These are phyloP conservation scores for Pichia sp. DNA, from an alignment of 1,139 yeast species.

Conservation along the genomic window DNA sequence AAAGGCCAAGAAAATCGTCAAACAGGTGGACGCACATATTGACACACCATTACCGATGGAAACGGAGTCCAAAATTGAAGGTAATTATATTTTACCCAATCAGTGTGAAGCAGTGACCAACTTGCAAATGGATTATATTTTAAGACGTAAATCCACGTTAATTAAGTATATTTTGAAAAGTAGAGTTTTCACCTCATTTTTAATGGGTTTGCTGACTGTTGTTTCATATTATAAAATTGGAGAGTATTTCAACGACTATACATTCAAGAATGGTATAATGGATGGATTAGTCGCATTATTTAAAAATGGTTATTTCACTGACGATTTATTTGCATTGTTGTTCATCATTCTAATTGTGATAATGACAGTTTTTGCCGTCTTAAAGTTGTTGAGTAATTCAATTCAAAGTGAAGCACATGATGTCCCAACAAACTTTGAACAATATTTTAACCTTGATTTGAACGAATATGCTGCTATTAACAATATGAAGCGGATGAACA, in stretches of 20 bases:
- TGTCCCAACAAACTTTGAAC: slow-evolving; percentile 40
- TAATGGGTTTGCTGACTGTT: slow-evolving; percentile 8
- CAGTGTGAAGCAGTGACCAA: slow-evolving; percentile 54
- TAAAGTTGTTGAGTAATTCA: slow-evolving; percentile 32
- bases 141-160: slow-evolving; percentile 49
- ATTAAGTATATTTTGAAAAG: slow-evolving; percentile 46
- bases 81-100: slow-evolving; percentile 45
- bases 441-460: slow-evolving; percentile 51
- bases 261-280: slow-evolving; percentile 10
- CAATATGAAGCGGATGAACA: slow-evolving; percentile 22
- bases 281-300: slow-evolving; percentile 26
- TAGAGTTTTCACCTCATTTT: slow-evolving; percentile 30
- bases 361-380: slow-evolving; percentile 25
- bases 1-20: slow-evolving; percentile 2
- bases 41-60: slow-evolving; percentile 42
- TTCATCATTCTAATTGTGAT: slow-evolving; percentile 23
- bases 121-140: slow-evolving; percentile 56
- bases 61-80: slow-evolving; percentile 44
- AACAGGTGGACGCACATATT: slow-evolving; percentile 10
- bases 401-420: slow-evolving; percentile 43
- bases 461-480: slow-evolving; percentile 37
- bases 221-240: slow-evolving; percentile 11
- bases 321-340: slow-evolving; percentile 31
- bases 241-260: slow-evolving; percentile 16
- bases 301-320: slow-evolving; percentile 30